These are phyloP conservation scores for Rhodotorula taiwanensis DNA, from an alignment of 768 basidiomycete genomes.

Conservation along the genomic window DNA sequence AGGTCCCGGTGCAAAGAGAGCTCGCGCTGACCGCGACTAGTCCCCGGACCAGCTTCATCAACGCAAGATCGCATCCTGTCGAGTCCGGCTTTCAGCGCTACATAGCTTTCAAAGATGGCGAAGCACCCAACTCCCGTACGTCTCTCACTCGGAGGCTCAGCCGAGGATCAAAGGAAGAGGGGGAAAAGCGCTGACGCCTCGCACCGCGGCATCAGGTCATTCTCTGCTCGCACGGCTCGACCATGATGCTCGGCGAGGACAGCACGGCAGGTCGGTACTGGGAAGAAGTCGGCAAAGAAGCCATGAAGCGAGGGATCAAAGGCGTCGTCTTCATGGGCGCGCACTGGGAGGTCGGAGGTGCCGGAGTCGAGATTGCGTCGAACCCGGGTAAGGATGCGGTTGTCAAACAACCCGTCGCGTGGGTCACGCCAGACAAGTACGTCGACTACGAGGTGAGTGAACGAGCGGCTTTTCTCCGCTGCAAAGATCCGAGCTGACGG, in stretches of 20 bases:
- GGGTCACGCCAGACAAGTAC: conserved; percentile 34
- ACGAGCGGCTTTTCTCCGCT: background rate
- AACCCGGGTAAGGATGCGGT: conserved; percentile 18
- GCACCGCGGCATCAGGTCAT: too few species aligned
- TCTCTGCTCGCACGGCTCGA: conserved; percentile 34
- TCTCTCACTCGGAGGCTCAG: too few species aligned
- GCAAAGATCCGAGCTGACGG: too few species aligned
- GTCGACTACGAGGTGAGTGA: conserved; percentile 23
- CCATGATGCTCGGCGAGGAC: conserved; percentile 34
- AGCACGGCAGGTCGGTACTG: conserved; percentile 30
- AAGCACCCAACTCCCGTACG: too few species aligned
- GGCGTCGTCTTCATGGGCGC: conserved; percentile 37
- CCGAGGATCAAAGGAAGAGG: too few species aligned
- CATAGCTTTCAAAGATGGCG: too few species aligned
- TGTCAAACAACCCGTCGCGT: conserved; percentile 35
- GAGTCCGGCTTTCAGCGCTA: too few species aligned
- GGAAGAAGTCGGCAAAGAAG: conserved; percentile 29
- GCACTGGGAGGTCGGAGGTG: conserved; percentile 33
- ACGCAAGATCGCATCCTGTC: too few species aligned
- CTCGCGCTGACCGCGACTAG: too few species aligned
- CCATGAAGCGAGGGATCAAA: conserved; percentile 24
- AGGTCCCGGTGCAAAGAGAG: too few species aligned
- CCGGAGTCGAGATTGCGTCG: conserved; percentile 21
- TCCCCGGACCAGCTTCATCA: too few species aligned
- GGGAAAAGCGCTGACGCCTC: too few species aligned